Percentiles rank a stretch among this genome's conserved stretches.
These are phyloP conservation scores for Dispira parvispora DNA, from an alignment of 192 early-diverging fungal species.

Conservation along the genomic window DNA sequence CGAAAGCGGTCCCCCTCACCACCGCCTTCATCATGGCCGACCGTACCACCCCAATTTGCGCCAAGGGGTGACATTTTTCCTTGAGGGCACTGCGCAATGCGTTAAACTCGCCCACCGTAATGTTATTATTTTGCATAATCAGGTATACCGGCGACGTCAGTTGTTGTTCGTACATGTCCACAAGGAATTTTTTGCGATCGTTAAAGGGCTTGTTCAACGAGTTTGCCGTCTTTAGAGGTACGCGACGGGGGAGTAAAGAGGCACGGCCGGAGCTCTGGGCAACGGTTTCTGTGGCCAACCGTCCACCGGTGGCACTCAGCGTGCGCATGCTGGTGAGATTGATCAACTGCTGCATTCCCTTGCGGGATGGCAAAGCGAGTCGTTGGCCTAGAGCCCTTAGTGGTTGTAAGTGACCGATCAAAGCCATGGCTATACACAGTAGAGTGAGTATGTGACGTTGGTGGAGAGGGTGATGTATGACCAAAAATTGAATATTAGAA, in stretches of 20 bases:
- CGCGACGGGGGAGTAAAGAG: background rate
- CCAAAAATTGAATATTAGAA: too few relatives aligned
- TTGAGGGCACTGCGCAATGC: slow-evolving; percentile 14
- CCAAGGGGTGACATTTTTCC: slow-evolving; percentile 17
- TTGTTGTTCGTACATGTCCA: slow-evolving; percentile 23
- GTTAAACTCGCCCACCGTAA: slow-evolving; percentile 20
- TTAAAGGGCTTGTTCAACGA: slow-evolving; percentile 30
- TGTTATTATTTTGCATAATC: slow-evolving; percentile 26
- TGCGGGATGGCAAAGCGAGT: too few relatives aligned
- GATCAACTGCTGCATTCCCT: too few relatives aligned
- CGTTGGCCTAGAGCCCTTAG: too few relatives aligned
- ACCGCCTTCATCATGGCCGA: slow-evolving; percentile 26
- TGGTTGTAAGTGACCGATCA: too few relatives aligned
- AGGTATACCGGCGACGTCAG: slow-evolving; percentile 17
- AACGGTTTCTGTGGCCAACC: too few relatives aligned
- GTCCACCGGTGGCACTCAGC: too few relatives aligned
- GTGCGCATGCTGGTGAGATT: too few relatives aligned
- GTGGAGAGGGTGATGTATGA: too few relatives aligned
- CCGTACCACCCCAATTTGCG: slow-evolving; percentile 21
- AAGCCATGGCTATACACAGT: too few relatives aligned
- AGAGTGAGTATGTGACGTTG: too few relatives aligned
- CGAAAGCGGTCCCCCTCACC: slow-evolving; percentile 20
- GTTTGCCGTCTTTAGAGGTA: slow-evolving; percentile 20
- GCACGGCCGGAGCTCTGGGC: too few relatives aligned
- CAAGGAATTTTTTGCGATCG: slow-evolving; percentile 26